A percentile compares a stretch with the other conserved stretches of the same genome.
Conservation (phyloP, 345 rosid species). For the Salix brachista region DNA sequence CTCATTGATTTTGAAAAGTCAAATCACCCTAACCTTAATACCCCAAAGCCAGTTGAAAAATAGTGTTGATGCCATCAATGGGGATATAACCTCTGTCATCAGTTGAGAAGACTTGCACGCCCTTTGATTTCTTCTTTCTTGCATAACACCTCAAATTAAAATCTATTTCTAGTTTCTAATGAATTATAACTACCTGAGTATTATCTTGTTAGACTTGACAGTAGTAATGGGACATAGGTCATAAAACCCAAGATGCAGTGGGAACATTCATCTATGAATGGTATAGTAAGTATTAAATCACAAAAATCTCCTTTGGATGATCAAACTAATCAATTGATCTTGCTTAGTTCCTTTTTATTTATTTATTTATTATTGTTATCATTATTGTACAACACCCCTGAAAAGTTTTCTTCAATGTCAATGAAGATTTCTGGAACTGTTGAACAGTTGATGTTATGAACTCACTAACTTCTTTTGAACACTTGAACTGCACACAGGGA, state of each 20-base stretch:
- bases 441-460: neutral
- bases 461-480: constrained; percentile 13
- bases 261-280: neutral
- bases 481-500: constrained; percentile 52
- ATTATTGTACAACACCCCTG: neutral
- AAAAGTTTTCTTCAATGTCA: neutral
- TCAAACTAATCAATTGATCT: neutral
- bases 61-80: neutral
- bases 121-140: neutral
- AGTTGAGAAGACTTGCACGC: neutral
- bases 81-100: neutral
- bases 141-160: neutral
- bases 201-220: neutral
- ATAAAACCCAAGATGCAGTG: neutral
- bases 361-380: neutral
- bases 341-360: neutral
- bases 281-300: neutral
- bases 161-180: neutral
- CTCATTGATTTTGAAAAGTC: neutral
- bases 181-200: neutral
- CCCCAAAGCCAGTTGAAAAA: neutral
- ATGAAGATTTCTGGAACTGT: neutral
- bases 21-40: neutral
- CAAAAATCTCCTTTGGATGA: neutral
- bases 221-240: neutral